Conservation (phyloP, 345 rosid species). For the Aquilaria sinensis region DNA sequence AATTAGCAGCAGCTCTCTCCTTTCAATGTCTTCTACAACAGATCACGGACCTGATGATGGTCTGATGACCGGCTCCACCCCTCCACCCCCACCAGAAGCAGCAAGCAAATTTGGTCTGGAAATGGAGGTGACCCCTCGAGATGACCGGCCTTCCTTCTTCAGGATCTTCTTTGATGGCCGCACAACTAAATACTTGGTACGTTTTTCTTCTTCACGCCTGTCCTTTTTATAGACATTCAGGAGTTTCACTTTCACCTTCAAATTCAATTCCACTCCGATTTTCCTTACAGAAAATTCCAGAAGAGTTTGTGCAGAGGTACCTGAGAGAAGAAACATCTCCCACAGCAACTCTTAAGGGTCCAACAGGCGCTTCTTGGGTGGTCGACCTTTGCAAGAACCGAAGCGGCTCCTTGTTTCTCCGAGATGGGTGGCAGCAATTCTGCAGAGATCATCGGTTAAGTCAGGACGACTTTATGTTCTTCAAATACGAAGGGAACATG, state of each 20-base stretch:
- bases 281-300: not conserved
- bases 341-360: conserved; percentile 5
- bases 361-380: conserved; percentile 9
- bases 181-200: not conserved
- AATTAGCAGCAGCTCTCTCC: too few species aligned
- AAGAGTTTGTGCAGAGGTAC: conserved; percentile 1
- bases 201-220: not conserved
- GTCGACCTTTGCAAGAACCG: not conserved
- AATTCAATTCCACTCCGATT: not conserved
- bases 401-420: not conserved
- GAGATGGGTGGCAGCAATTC: conserved; percentile 22
- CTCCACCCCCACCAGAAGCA: not conserved
- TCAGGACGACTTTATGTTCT: conserved; percentile 4
- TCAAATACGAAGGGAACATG: conserved; percentile 13
- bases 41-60: not conserved
- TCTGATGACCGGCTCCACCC: not conserved
- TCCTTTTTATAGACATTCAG: not conserved
- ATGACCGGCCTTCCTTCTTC: conserved; percentile 4
- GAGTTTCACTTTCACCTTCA: not conserved
- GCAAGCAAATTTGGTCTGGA: not conserved
- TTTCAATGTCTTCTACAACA: not conserved
- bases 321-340: not conserved
- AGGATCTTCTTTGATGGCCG: not conserved
- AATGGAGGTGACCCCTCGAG: not conserved
- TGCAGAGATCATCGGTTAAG: conserved; percentile 9